These are phyloP conservation scores for Jaminaea rosea DNA, from an alignment of 1,284 basidiomycete genomes.

Conservation along the genomic window DNA sequence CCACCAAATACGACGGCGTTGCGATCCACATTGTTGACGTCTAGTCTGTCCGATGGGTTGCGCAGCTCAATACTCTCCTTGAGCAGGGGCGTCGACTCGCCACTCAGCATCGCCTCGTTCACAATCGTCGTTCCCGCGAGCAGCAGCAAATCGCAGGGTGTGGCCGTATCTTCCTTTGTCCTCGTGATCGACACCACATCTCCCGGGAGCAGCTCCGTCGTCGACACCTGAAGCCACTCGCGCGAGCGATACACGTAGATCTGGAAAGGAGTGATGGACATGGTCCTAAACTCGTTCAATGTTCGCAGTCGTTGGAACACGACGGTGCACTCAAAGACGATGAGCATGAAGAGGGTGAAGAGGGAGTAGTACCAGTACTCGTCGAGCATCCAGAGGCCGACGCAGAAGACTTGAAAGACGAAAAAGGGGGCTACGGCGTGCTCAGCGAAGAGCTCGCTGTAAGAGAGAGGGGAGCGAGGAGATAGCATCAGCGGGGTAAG, in stretches of 20 bases:
- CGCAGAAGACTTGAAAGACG: conserved; percentile 47
- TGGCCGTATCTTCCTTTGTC: conserved; percentile 44
- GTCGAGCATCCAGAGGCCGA: conserved; percentile 46
- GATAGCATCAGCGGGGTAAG: too few relatives aligned
- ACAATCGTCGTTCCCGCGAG: conserved; percentile 38
- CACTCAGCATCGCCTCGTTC: conserved; percentile 47
- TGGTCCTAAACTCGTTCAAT: conserved; percentile 46
- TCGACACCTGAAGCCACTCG: conserved; percentile 35
- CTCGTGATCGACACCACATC: conserved; percentile 44
- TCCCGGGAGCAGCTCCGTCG: conserved; percentile 40
- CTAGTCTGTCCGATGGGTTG: conserved; percentile 32
- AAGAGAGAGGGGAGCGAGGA: too few relatives aligned
- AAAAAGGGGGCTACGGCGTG: conserved; percentile 47
- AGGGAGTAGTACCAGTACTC: conserved; percentile 47
- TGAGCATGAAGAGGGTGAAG: conserved; percentile 45
- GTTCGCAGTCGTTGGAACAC: conserved; percentile 43
- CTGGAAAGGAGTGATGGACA: conserved; percentile 45
- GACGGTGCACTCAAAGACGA: conserved; percentile 46
- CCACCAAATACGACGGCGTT: conserved; percentile 47
- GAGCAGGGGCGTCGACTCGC: conserved; percentile 44
- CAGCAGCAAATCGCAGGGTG: conserved; percentile 39
- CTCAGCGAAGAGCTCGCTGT: conserved; percentile 45
- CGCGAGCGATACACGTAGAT: conserved; percentile 39
- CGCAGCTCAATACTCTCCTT: conserved; percentile 45
- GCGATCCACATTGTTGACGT: conserved; percentile 41